Conservation (phyloP, 768 basidiomycete species). For the Lentinula raphanica region DNA sequence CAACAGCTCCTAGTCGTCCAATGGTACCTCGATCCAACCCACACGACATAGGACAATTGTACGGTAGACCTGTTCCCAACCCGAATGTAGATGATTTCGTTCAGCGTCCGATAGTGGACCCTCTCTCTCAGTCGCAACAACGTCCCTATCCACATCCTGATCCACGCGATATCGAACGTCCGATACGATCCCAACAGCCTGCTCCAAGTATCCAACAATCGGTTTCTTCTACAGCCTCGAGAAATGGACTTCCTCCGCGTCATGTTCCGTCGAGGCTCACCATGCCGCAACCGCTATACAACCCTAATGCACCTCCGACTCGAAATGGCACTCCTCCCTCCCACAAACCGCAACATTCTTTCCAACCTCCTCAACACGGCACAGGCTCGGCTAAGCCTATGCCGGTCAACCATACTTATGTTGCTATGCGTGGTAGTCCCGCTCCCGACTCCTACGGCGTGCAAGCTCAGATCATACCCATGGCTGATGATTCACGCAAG, state of each 20-base stretch:
- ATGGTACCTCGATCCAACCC: background rate
- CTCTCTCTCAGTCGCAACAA: background rate
- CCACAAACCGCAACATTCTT: conserved; percentile 12
- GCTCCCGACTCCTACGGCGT: background rate
- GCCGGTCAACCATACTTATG: background rate
- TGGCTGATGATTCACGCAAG: conserved; percentile 15
- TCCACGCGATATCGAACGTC: background rate
- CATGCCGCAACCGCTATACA: conserved; percentile 63
- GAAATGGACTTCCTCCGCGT: conserved; percentile 16
- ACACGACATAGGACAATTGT: background rate
- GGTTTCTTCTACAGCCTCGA: conserved; percentile 3
- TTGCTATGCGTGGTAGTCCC: background rate
- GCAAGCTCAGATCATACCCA: background rate
- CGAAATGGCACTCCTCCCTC: conserved; percentile 8
- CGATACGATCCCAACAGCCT: background rate
- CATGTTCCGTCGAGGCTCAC: conserved; percentile 63
- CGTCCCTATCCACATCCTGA: background rate
- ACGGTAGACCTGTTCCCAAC: background rate
- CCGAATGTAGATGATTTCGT: background rate
- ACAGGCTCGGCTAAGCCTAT: background rate
- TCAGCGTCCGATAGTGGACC: background rate
- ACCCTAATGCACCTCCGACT: conserved; percentile 16
- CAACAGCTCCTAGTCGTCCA: background rate
- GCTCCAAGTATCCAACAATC: conserved; percentile 8
- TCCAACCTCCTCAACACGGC: conserved; percentile 6